Base-by-base conservation (phyloP, 1,139 yeast species). In the Arxiozyma bovina region DNA sequence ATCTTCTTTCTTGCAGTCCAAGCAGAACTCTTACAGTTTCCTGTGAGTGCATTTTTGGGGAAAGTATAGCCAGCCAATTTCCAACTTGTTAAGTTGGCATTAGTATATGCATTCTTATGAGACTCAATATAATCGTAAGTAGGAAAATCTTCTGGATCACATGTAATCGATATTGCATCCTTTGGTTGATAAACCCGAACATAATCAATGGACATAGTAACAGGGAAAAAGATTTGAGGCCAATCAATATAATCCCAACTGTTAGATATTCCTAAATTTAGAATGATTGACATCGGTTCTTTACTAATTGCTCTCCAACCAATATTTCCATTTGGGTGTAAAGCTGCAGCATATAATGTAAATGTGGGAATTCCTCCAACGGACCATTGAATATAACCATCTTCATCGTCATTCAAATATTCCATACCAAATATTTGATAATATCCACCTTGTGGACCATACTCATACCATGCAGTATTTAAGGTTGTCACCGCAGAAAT, bases 181-280 rank as follows among this genome's bases (percentile, higher is more conserved):
- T 70, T 61, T 2, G 94, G 93, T 70, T 88, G 96, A 68, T 88
- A 88, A 18, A 88, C 69, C 60, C 96, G 79, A 18, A 88, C 88
- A 64, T 83, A 85, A 69, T 88, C 96, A 54, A 88, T 74, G 56
- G 81, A 73, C 77, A 87, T 71, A 2, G 77, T 76, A 2, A 79
- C 77, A 0, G 96, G 96, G 77, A 88, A 87, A 45, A 70, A 67
- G 49, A 88, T 70, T 17, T 81, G 74, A 42, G 79, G 76, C 94
- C 95, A 87, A 68, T 86, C 87, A 59, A 88, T 87, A 66, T 85
- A 84, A 1, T 88, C 85, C 96, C 96, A 88, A 54, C 82, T 80
- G 59, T 82, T 82, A 8, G 96, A 87, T 52, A 88, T 71, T 69
- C 94, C 96, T 69, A 88, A 70, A 68, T 88, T 88, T 75, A 88